Base-by-base conservation (phyloP, 2,329 filamentous ascomycete species). In the Fusarium sarcochroum region DNA sequence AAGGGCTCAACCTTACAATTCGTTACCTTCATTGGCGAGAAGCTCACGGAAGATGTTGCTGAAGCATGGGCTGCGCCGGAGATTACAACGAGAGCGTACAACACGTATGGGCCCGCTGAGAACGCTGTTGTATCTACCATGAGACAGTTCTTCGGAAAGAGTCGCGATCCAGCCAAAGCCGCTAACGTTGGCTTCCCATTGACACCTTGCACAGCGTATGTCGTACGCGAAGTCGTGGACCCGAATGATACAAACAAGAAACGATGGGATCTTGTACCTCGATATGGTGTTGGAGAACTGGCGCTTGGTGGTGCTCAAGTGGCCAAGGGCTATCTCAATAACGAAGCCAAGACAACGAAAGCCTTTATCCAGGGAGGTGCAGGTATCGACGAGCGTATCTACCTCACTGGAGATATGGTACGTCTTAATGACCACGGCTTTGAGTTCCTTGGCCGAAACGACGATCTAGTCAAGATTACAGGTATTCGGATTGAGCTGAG, bases 91-190 rank as follows among this genome's bases (percentile, higher is more conserved):
- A 47, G 51, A 2, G 63, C 63, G 3, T 67, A 68, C 18, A 67
- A 67, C 10, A 67, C 64, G 0, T 68, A 67, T 2, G 64, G 64
- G 0, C 64, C 64, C 0, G 64, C 64, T 1, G 64, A 67, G 10
- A 67, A 67, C 4, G 64, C 64, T 0, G 64, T 67, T 5, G 64
- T 67, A 3, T 67, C 64, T 20, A 67, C 63, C 1, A 38, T 68
- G 64, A 23, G 64, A 2, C 51, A 46, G 1, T 67, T 67, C 30
- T 68, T 58, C 0, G 64, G 64, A 0, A 68, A 53, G 18, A 67
- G 51, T 4, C 13, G 63, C 7, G 64, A 67, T 5, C 2, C 21
- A 0, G 64, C 63, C 5, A 67, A 68, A 10, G 64, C 64, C 35
- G 63, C 64, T 2, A 68, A 67, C 0, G 63, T 67, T 0, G 64